Evolutionary conservation across 208 protist species (phyloP).

Genomic region (Crithidia acanthocephali): DNA sequence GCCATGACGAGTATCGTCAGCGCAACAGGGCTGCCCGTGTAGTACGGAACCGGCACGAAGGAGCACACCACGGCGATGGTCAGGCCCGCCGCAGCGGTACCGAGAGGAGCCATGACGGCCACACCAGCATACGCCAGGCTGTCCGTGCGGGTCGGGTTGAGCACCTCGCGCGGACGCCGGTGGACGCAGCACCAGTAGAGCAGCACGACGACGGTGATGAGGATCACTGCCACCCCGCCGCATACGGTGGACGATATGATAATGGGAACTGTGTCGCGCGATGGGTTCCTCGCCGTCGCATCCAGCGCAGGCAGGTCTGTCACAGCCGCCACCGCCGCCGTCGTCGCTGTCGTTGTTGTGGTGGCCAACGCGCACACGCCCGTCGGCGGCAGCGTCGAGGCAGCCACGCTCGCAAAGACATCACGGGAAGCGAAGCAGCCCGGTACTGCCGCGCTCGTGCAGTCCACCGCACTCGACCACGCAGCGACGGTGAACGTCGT

Average conservation of each 20-base stretch:
- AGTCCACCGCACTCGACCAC: neutral
- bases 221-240: slow-evolving; percentile 23
- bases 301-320: neutral
- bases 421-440: slow-evolving; percentile 3
- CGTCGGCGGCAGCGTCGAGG: neutral
- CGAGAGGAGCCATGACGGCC: slow-evolving; percentile 24
- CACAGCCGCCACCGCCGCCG: neutral
- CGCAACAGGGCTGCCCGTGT: slow-evolving; percentile 36
- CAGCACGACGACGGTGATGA: slow-evolving; percentile 24
- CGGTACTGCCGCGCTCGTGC: neutral
- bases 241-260: slow-evolving; percentile 36
- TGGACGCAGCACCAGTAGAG: slow-evolving; percentile 37
- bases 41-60: slow-evolving; percentile 30
- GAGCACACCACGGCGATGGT: slow-evolving; percentile 30
- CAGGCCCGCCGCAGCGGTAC: slow-evolving; percentile 22
- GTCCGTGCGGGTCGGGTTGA: slow-evolving; percentile 40
- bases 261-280: slow-evolving; percentile 17
- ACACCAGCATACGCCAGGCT: slow-evolving; percentile 26
- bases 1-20: slow-evolving; percentile 37
- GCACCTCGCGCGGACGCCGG: slow-evolving; percentile 48
- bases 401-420: neutral
- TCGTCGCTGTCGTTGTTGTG: neutral
- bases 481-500: neutral
- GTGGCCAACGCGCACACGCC: neutral
- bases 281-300: neutral